These are phyloP conservation scores for Fusarium bactridioides DNA, from an alignment of 2,329 filamentous ascomycete genomes.

Conservation along the genomic window DNA sequence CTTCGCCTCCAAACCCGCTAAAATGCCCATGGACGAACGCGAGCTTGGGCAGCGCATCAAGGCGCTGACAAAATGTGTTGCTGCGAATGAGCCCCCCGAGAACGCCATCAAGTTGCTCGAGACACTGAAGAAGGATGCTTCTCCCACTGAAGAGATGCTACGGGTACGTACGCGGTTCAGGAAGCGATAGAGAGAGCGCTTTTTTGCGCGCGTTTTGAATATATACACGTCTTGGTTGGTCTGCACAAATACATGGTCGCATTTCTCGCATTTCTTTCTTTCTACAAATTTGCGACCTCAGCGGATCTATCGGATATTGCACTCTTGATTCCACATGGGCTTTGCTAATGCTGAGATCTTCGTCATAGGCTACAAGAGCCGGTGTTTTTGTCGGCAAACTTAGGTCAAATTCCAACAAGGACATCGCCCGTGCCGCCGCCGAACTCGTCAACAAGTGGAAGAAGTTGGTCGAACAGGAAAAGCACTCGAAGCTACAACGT, in stretches of 20 bases:
- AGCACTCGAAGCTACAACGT: conserved; percentile 57
- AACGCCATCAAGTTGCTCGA: conserved; percentile 79
- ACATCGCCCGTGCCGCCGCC: conserved; percentile 78
- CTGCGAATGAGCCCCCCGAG: conserved; percentile 75
- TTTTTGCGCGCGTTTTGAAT: background rate
- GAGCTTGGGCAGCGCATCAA: conserved; percentile 81
- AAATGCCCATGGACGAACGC: conserved; percentile 74
- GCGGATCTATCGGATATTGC: background rate
- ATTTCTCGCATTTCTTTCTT: conserved; percentile 5
- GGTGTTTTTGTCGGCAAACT: conserved; percentile 89
- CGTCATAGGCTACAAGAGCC: conserved; percentile 77
- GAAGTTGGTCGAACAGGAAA: conserved; percentile 74
- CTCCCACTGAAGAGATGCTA: conserved; percentile 87
- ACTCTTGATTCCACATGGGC: background rate
- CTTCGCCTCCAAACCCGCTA: background rate
- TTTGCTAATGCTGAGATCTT: conserved; percentile 19
- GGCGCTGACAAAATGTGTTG: conserved; percentile 80
- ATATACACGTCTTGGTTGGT: conserved; percentile 11
- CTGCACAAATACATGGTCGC: conserved; percentile 35
- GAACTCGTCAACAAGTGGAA: conserved; percentile 92
- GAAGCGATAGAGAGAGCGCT: background rate
- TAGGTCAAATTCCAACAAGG: conserved; percentile 78
- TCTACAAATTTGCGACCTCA: background rate
- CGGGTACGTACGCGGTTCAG: conserved; percentile 66
- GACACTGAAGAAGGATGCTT: conserved; percentile 79